phyloP scores from a whole-genome alignment of 164 flowering plant species.

The Tinospora cordifolia region DNA sequence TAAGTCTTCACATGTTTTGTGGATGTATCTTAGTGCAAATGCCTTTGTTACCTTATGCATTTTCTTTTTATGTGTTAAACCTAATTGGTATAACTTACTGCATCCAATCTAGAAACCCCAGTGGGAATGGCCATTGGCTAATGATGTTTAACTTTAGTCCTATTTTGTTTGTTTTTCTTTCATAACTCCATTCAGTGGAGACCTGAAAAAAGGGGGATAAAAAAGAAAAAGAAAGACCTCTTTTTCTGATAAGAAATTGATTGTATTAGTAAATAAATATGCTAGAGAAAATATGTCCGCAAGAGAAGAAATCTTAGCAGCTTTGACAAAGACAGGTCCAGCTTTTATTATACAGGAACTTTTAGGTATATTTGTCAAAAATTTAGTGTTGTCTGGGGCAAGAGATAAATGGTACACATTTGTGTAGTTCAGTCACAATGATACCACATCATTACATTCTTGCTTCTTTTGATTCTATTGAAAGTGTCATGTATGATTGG shows the following conservation, averaged over 20 bases:
- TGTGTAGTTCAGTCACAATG: background rate
- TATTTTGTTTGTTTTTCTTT: background rate
- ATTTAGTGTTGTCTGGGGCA: background rate
- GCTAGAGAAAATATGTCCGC: too few species aligned
- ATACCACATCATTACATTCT: background rate
- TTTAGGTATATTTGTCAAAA: background rate
- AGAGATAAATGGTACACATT: background rate
- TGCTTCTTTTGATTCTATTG: background rate
- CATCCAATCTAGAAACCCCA: too few species aligned
- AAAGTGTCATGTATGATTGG: background rate
- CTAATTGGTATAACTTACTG: background rate
- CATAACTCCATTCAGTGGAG: background rate
- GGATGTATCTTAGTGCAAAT: background rate
- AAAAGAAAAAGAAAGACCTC: too few species aligned
- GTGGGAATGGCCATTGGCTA: background rate
- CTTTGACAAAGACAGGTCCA: too few species aligned
- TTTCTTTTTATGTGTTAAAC: too few species aligned
- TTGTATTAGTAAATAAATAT: too few species aligned
- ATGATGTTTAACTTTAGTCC: background rate
- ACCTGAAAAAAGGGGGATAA: background rate
- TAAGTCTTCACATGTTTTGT: slow-evolving; percentile 28
- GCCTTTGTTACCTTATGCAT: too few species aligned
- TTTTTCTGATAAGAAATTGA: too few species aligned
- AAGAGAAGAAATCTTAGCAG: too few species aligned
- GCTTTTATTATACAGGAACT: too few species aligned